Percentiles rank a stretch among this genome's conserved stretches.
Evolutionary conservation across 306 rosid genomes (phyloP).

Genomic region (Sechiopsis laciniata): DNA sequence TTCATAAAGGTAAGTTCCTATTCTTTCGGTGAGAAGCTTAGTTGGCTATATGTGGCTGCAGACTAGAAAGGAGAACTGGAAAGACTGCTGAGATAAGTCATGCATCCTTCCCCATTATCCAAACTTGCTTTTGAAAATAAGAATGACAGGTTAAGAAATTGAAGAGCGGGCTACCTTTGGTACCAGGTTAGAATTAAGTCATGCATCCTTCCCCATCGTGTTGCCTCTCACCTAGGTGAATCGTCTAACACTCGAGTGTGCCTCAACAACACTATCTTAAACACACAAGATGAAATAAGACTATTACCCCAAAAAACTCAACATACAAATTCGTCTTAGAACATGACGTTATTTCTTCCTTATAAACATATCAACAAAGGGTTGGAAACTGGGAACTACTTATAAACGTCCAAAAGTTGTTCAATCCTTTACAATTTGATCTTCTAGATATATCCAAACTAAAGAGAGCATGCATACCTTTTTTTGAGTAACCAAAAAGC

Average conservation of each 20-base stretch:
- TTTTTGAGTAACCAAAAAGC: not conserved
- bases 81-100: not conserved
- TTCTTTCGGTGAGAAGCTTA: not conserved
- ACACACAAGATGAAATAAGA: not conserved
- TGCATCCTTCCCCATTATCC: no score
- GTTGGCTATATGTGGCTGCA: not conserved
- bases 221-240: no score
- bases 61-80: not conserved
- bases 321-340: not conserved
- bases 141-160: not conserved
- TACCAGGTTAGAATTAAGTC: not conserved
- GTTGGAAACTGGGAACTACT: not conserved
- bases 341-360: not conserved
- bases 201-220: not conserved
- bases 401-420: not conserved
- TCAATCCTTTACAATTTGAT: not conserved
- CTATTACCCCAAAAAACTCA: not conserved
- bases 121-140: not conserved
- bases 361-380: not conserved
- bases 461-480: not conserved
- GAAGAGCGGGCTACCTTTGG: not conserved
- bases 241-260: no score
- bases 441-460: not conserved
- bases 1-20: not conserved
- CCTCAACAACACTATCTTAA: not conserved